Evolutionary conservation across 305 asterid genomes (phyloP).

Genomic region (Rubia tinctorum): DNA sequence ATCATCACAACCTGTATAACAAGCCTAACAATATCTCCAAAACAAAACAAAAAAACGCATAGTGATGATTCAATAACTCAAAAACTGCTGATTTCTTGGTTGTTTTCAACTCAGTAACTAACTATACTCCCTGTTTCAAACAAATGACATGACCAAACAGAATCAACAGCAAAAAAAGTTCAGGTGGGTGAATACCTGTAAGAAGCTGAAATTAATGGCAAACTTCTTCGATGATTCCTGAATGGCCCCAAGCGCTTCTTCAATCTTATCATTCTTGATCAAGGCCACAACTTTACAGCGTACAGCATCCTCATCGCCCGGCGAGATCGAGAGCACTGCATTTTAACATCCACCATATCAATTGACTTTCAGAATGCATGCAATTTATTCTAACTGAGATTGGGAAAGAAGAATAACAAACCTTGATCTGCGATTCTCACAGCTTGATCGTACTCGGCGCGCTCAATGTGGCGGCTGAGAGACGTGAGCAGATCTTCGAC

Average conservation of each 20-base stretch:
- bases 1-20: background rate
- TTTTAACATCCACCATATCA: slow-evolving; percentile 7
- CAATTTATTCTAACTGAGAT: slow-evolving; percentile 1
- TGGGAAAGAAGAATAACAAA: slow-evolving; percentile 9
- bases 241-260: slow-evolving; percentile 55
- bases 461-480: slow-evolving; percentile 71
- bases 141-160: background rate
- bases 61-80: background rate
- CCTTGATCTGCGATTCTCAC: slow-evolving; percentile 85
- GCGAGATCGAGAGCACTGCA: slow-evolving; percentile 58
- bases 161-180: too few species aligned
- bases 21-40: background rate
- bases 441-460: slow-evolving; percentile 57
- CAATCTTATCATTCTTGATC: slow-evolving; percentile 48
- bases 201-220: slow-evolving; percentile 55
- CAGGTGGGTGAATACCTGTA: slow-evolving; percentile 48
- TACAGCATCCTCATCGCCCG: slow-evolving; percentile 80
- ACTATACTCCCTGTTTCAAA: background rate
- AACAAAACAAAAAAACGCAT: background rate
- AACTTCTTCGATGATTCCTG: slow-evolving; percentile 37
- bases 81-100: background rate
- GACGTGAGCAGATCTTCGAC: slow-evolving; percentile 72
- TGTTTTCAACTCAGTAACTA: background rate
- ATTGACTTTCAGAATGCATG: background rate
- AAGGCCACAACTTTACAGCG: slow-evolving; percentile 71